Base-by-base conservation (phyloP, 176 grass and related monocot species). In the Cymbopogon citratus region DNA sequence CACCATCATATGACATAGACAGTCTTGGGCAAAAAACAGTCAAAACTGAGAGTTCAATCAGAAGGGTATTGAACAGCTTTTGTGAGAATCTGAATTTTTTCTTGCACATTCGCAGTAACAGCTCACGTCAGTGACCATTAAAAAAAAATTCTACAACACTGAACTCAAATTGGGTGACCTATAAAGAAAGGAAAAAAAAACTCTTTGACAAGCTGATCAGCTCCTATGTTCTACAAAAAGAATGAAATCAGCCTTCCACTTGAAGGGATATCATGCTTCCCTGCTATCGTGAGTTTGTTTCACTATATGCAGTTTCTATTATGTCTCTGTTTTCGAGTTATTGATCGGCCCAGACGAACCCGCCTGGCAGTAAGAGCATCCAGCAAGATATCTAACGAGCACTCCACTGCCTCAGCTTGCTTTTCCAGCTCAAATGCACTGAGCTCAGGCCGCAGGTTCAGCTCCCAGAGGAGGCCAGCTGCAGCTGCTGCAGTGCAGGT, bases 401-500 rank as follows among this genome's bases (percentile, higher is more conserved):
- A 80, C 80, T 93, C 95, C 59, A 91, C 66, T 16, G 90, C 88
- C 51, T 90, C 88, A 7, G 95, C 88, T 74, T 94, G 90, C 77
- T 92, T 92, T 76, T 89, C 95, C 34, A 98, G 86, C 16, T 74
- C 84, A 61, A 88, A 77, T 25, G 34, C 33, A 4, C 61, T 66
- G 56, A 95, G 85, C 46, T 92, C 79, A 71, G 86, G 49, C 56
- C 67, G 81, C 63, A 84, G 28, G 40, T 90, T 78, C 84, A 98
- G 33, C 75, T 98, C 95, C 27, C 75, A 94, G 7, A 98, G 90
- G 35, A 98, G 85, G 12, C 95, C 92, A 44, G 92, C 86, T 59
- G 88, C 90, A 34, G 95, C 95, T 36, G 95, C 92, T 1, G 95
- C 92, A 0, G 92, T 95, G 73, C 95, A 94, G 64, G 95, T 95